phyloP scores from a whole-genome alignment of 1,139 yeast species.

The Pichia sp. region DNA sequence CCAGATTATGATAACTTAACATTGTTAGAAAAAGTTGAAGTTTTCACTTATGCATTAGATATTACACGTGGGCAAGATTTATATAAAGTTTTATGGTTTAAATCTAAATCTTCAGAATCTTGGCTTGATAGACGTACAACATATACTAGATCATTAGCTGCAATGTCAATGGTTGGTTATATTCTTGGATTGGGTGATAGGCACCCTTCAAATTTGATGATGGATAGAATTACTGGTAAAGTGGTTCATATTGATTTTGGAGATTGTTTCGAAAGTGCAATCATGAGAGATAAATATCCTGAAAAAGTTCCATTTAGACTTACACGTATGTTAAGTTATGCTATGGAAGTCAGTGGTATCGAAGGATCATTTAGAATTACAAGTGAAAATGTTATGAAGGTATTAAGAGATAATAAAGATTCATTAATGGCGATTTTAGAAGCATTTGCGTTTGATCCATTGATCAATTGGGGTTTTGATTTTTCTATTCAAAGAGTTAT shows the following conservation, averaged over 20 bases:
- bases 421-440: conserved; percentile 96
- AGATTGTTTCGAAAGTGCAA: conserved; percentile 98
- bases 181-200: conserved; percentile 95
- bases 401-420: conserved; percentile 86
- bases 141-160: conserved; percentile 91
- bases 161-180: conserved; percentile 98
- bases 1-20: conserved; percentile 93
- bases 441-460: conserved; percentile 97
- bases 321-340: conserved; percentile 94
- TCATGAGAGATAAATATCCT: conserved; percentile 91
- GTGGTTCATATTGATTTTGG: conserved; percentile 98
- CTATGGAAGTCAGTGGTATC: conserved; percentile 98
- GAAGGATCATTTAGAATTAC: conserved; percentile 97
- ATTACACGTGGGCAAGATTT: conserved; percentile 95
- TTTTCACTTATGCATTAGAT: conserved; percentile 91
- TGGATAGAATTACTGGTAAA: conserved; percentile 89
- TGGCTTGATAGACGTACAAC: conserved; percentile 98
- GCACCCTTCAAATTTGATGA: conserved; percentile 95
- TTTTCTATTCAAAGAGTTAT: conserved; percentile 76
- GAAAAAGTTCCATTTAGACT: conserved; percentile 97
- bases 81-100: conserved; percentile 92
- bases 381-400: conserved; percentile 95
- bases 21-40: conserved; percentile 87
- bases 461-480: conserved; percentile 98
- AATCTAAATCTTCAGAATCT: conserved; percentile 91